Evolutionary conservation across 2,329 filamentous ascomycete species (phyloP).

Genomic region (Alternaria ventricosa): DNA sequence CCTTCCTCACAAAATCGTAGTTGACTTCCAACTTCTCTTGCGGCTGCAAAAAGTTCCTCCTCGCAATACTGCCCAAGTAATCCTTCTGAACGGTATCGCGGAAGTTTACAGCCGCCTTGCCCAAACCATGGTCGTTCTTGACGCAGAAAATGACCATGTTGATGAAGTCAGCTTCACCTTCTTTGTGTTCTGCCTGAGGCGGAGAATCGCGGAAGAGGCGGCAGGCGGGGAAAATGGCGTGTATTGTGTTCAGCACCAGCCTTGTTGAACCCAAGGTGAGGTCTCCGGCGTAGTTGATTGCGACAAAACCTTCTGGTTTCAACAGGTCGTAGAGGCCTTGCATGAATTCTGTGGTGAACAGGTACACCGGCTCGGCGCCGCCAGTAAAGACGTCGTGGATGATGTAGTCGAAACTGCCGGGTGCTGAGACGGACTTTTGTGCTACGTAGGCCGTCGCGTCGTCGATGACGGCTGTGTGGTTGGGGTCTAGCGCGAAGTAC

Average conservation of each 20-base stretch:
- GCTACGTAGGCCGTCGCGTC: slow-evolving; percentile 78
- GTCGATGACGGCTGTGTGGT: slow-evolving; percentile 79
- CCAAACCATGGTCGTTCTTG: slow-evolving; percentile 58
- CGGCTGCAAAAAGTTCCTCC: slow-evolving; percentile 74
- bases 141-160: slow-evolving; percentile 97
- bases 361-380: slow-evolving; percentile 83
- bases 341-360: slow-evolving; percentile 90
- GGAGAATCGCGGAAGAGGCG: slow-evolving; percentile 85
- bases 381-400: slow-evolving; percentile 98
- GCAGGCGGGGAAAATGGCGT: slow-evolving; percentile 83
- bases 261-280: slow-evolving; percentile 76
- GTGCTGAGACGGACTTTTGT: slow-evolving; percentile 55
- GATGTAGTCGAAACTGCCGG: slow-evolving; percentile 80
- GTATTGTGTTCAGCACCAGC: slow-evolving; percentile 83
- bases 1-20: slow-evolving; percentile 36
- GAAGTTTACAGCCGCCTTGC: slow-evolving; percentile 65
- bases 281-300: slow-evolving; percentile 97
- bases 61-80: slow-evolving; percentile 72
- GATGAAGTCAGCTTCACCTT: slow-evolving; percentile 71
- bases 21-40: slow-evolving; percentile 69
- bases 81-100: slow-evolving; percentile 69
- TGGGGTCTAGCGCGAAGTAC: slow-evolving; percentile 80
- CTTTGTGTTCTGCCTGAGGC: slow-evolving; percentile 52
- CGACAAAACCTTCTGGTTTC: slow-evolving; percentile 79
- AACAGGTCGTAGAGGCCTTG: slow-evolving; percentile 73